Conservation (phyloP, 768 basidiomycete genomes). For the Tylopilus sp. region DNA sequence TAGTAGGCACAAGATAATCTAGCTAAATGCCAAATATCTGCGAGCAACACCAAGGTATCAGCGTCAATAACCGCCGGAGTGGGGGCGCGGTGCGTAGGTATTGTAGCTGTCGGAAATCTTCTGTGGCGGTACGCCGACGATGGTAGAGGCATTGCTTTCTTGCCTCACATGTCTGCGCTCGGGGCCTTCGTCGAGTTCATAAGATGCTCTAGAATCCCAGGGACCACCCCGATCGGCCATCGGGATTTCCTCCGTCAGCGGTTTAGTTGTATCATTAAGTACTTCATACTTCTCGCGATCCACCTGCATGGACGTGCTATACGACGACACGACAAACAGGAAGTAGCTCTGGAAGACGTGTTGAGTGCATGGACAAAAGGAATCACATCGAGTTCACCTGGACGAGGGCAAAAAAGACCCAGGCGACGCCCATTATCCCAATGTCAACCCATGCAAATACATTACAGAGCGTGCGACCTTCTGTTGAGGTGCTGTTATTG, state of each 20-base stretch:
- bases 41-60: constrained; percentile 2
- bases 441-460: constrained; percentile 93
- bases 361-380: neutral
- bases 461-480: constrained; percentile 75
- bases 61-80: constrained; percentile 44
- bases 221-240: constrained; percentile 62
- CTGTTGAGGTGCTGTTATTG: constrained; percentile 31
- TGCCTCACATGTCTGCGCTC: constrained; percentile 49
- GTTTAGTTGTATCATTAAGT: constrained; percentile 56
- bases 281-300: constrained; percentile 81
- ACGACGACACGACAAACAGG: constrained; percentile 52
- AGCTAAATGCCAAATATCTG: neutral
- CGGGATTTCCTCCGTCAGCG: constrained; percentile 56
- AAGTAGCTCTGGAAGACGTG: constrained; percentile 44
- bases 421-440: constrained; percentile 87
- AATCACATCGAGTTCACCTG: constrained; percentile 55
- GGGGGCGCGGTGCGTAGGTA: constrained; percentile 30
- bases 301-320: constrained; percentile 67
- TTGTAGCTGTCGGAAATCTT: constrained; percentile 33
- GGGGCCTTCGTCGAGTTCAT: constrained; percentile 33
- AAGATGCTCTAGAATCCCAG: constrained; percentile 64
- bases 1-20: constrained; percentile 6
- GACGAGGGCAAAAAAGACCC: constrained; percentile 73
- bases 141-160: constrained; percentile 58
- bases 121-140: constrained; percentile 48